Evolutionary conservation across 352 stramenopile species (phyloP), one percentile per base, ranked within the genome.

Genomic region (Phytophthora ohioensis): DNA sequence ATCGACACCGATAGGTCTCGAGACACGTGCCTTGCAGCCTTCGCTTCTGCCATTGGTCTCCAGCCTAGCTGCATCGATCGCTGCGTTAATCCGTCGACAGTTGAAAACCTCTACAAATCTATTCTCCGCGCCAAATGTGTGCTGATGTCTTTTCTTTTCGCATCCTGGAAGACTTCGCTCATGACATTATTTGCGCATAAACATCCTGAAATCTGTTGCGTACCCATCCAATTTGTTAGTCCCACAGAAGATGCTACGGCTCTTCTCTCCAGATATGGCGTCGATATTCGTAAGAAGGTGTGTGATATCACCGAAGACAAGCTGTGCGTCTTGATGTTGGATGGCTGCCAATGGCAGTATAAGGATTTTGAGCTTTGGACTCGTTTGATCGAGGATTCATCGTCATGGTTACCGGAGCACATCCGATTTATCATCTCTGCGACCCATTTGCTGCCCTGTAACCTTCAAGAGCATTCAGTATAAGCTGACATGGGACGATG

Each of bases 401-500:
- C 56, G 3, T 34, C 42, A 6, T 67, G 41, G 42, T 46, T 72
- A 47, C 49, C 42, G 3, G 1, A 3, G 0, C 21, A 72, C 17
- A 42, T 72, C n/a, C 39, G 13, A 17, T 72, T 72, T 30, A 42
- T 72, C 32, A 57, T 60, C 7, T 63, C 48, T n/a, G 49, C 56
- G 12, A 72, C 49, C 5, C 41, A 57, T 42, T 47, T 62, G 57
- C 64, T 72, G 64, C 34, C 49, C 64, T 12, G 36, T 72, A 62
- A 3, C 5, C 5, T 67, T 62, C 6, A 32, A 32, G 12, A 58
- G 13, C 12, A 47, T 63, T 57, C 8, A 8, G 21, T 39, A 21
- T 27, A 72, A 67, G 49, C 10, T 72, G 39, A 53, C 38, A 31
- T 67, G 64, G 46, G 11, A 63, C 15, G 64, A 72, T 7, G 63